Evolutionary conservation across 805 yeast species (phyloP), one percentile per base, ranked within the genome.

Genomic region (Ogataea sp.): DNA sequence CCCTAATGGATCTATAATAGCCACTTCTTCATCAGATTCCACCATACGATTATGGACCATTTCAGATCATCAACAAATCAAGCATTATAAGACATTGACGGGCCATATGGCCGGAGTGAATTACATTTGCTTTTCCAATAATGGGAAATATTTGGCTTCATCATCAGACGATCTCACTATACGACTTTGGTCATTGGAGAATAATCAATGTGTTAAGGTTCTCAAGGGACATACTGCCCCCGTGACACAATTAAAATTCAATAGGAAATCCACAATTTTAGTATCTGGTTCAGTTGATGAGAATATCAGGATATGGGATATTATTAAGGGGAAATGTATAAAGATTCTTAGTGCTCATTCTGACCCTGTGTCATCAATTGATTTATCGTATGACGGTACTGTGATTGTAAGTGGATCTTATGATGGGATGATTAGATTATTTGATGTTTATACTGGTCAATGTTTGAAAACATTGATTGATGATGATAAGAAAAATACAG

Each of bases 301-400:
- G 55, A 86, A 90, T 38, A 80, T 93, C 14, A 73, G 89, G 38
- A 71, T 90, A 2, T 90, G 98, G 98, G 96, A 90, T 58, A 73
- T 82, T 2, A 65, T 68, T 25, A 65, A 75, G 16, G 94, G 94
- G 1, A 70, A 70, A 30, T 73, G 84, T 40, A 62, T 87, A 49
- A 79, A 83, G 52, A 85, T 94, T 0, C 63, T 90, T 37, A 83
- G 95, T 30, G 97, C 97, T 0, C 98, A 90, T 60, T 77, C 94
- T 0, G 97, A 87, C 49, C 94, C 97, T 0, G 83, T 93, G 2
- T 77, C 85, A 18, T 71, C 85, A 0, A 65, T 89, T 1, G 80
- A 86, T 50, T 62, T 90, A 36, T 75, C 84, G 2, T 78, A 74
- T 40, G 96, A 84, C 48, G 88, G 89, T 42, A 72, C 95, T 0